Base-by-base conservation (phyloP, 2,329 filamentous ascomycete genomes). In the Ophiostoma sp. region DNA sequence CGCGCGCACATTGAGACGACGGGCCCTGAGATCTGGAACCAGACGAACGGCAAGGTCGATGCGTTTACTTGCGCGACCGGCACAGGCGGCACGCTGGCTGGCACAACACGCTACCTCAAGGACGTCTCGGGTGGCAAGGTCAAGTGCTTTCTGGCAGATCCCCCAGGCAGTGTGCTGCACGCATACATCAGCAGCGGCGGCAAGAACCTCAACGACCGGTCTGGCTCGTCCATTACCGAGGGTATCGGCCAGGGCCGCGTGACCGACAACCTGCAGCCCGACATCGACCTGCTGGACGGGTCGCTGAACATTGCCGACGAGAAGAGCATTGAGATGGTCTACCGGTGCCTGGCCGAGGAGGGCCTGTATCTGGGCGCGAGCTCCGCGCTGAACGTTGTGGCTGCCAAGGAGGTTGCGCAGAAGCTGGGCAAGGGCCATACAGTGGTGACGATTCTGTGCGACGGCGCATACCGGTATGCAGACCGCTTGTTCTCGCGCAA, bases 241-340 rank as follows among this genome's bases (percentile, higher is more conserved):
- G 95, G 95, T 38, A 99, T 99, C 75, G 95, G 95, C 27, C 95
- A 98, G 81, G 95, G 95, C 49, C 90, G 95, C 66, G 86, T 99
- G 66, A 99, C 95, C n/a, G 92, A 97, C 76, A 99, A 99, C 79
- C 81, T 99, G 72, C 83, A 87, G 78, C 91, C 90, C 4, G 95
- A 99, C 75, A 85, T 99, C 69, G 89, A 84, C 70, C 82, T 96
- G 62, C 76, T 98, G 16, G 95, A 98, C 79, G 93, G 89, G 69
- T 92, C 92, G 47, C 76, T 99, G 74, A 84, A 89, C 76, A 92
- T 99, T 73, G 85, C 87, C 70, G 95, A 99, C 76, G 93, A 95
- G 81, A 93, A 96, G 85, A 96, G 89, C 75, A 94, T 99, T 73
- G 92, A 91, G 79, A 98, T 97, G 95, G 92, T 99, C 62, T 99